Conservation (phyloP, 2,329 filamentous ascomycete genomes). For the Pleurostoma richardsiae region DNA sequence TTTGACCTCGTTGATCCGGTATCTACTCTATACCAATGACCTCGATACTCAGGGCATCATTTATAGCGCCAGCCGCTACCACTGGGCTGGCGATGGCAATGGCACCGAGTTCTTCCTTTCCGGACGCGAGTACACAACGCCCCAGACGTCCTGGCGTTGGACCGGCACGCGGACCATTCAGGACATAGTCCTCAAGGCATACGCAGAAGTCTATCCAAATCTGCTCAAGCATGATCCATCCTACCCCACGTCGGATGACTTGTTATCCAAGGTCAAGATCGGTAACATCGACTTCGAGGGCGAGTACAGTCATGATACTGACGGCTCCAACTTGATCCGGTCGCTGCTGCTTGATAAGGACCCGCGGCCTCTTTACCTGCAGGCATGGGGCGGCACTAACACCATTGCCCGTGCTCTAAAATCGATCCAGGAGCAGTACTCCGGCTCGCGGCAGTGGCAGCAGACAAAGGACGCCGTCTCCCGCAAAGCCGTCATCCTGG, state of each 20-base stretch:
- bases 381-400: neutral
- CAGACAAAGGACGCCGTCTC: neutral
- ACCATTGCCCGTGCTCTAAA: too few relatives aligned
- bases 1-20: conserved; percentile 2
- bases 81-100: conserved; percentile 14
- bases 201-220: neutral
- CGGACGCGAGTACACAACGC: conserved; percentile 1
- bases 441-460: neutral
- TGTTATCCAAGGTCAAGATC: neutral
- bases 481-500: neutral
- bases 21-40: conserved; percentile 16
- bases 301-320: neutral
- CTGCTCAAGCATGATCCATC: neutral
- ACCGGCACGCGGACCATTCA: conserved; percentile 1
- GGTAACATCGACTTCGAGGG: conserved; percentile 1
- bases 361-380: conserved; percentile 10
- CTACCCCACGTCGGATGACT: neutral
- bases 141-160: neutral
- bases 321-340: neutral
- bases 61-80: conserved; percentile 12
- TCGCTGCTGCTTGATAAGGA: conserved; percentile 9
- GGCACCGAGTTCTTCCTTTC: conserved; percentile 6
- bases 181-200: neutral
- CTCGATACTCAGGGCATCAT: conserved; percentile 14
- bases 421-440: too few relatives aligned